Conservation (phyloP, 2,329 filamentous ascomycete species). For the Calonectria crousiana region DNA sequence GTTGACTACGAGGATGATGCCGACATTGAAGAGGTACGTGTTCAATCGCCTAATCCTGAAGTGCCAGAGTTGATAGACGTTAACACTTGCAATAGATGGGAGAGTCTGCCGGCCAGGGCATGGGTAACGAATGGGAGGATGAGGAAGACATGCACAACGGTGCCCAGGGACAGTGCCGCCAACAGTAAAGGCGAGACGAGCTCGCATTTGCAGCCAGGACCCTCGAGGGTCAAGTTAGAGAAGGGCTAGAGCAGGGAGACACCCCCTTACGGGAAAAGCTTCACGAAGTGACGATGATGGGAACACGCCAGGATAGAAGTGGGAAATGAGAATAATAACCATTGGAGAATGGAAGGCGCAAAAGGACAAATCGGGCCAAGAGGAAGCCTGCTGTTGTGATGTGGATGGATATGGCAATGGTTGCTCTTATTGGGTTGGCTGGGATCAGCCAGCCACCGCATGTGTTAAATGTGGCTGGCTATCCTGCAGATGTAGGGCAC, state of each 20-base stretch:
- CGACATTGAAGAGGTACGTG: constrained; percentile 80
- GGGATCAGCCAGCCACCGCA: too few relatives aligned
- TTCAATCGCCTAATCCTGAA: constrained; percentile 12
- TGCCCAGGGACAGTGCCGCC: constrained; percentile 74
- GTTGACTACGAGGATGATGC: constrained; percentile 88
- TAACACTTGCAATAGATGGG: constrained; percentile 68
- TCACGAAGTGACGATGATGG: constrained; percentile 44
- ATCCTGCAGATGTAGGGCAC: too few relatives aligned
- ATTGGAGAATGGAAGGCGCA: neutral
- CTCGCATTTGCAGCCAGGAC: neutral
- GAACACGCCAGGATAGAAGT: constrained; percentile 28
- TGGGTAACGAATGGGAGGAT: constrained; percentile 76
- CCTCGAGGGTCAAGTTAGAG: constrained; percentile 20
- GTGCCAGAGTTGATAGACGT: neutral
- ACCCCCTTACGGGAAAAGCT: constrained; percentile 14
- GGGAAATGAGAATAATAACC: neutral
- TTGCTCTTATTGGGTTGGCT: too few relatives aligned
- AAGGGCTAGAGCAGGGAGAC: constrained; percentile 25
- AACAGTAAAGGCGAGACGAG: constrained; percentile 67
- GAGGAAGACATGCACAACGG: constrained; percentile 77
- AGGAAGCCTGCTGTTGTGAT: neutral
- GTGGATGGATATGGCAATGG: constrained; percentile 13
- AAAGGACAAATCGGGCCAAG: neutral
- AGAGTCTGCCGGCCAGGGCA: constrained; percentile 76
- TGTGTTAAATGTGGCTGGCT: too few relatives aligned